Conservation (phyloP, 768 basidiomycete species). For the Termitomyces sp. region DNA sequence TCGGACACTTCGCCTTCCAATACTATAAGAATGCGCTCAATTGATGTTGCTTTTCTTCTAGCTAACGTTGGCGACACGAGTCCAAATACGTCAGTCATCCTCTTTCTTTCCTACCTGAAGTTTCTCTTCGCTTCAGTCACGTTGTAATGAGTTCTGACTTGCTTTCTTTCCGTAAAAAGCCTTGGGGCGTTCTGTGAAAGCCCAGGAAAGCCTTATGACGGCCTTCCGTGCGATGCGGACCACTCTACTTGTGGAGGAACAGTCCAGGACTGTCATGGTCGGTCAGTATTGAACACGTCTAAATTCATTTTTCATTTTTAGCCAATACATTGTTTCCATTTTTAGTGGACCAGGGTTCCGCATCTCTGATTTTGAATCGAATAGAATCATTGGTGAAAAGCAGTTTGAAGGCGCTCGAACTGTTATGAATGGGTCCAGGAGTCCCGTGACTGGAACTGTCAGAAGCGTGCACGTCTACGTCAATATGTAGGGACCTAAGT, state of each 20-base stretch:
- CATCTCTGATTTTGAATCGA: constrained; percentile 73
- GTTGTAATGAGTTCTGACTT: not conserved
- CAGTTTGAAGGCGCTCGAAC: constrained; percentile 69
- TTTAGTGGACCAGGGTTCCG: constrained; percentile 72
- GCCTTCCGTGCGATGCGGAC: constrained; percentile 63
- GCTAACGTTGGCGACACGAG: constrained; percentile 82
- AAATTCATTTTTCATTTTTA: not conserved
- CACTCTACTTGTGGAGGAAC: constrained; percentile 75
- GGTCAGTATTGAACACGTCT: constrained; percentile 31
- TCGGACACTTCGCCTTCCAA: not conserved
- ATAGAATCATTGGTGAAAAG: constrained; percentile 62
- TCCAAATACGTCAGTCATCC: constrained; percentile 65
- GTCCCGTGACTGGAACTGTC: constrained; percentile 54
- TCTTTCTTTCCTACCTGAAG: constrained; percentile 1
- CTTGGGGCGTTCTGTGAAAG: constrained; percentile 76
- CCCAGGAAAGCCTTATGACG: constrained; percentile 65
- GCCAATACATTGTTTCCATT: not conserved
- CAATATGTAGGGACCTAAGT: constrained; percentile 51
- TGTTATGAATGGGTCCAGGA: constrained; percentile 53
- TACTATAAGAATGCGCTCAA: not conserved
- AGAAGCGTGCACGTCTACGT: constrained; percentile 69
- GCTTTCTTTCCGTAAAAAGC: constrained; percentile 25
- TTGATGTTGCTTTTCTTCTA: constrained; percentile 22
- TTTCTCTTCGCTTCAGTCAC: not conserved
- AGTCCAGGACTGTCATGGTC: constrained; percentile 65